These are phyloP conservation scores for Mimosa bimucronata DNA, from an alignment of 306 rosid species.

Conservation along the genomic window DNA sequence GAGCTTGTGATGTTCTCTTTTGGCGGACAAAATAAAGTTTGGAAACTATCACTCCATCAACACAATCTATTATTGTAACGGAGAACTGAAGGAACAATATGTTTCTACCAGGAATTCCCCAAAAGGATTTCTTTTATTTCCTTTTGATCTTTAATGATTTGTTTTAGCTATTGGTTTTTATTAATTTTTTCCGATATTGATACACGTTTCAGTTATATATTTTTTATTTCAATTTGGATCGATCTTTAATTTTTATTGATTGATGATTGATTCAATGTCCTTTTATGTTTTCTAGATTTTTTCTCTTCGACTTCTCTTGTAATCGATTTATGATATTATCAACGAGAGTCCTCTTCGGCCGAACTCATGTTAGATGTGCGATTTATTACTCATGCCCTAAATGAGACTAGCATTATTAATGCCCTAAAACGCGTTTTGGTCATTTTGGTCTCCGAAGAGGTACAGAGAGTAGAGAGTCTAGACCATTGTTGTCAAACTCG, in stretches of 20 bases:
- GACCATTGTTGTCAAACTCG: no score
- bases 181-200: no score
- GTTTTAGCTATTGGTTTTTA: neutral
- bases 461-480: neutral
- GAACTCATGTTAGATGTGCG: neutral
- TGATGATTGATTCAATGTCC: neutral
- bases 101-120: neutral
- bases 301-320: neutral
- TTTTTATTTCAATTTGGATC: neutral
- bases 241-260: neutral
- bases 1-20: no score
- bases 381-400: neutral
- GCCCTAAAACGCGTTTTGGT: neutral
- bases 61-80: neutral
- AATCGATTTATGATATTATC: neutral
- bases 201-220: neutral
- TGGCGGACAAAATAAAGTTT: no score
- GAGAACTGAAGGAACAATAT: neutral
- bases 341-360: neutral
- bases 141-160: no score
- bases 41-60: no score
- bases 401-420: neutral
- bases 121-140: neutral
- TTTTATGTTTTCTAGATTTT: neutral
- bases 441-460: neutral